phyloP scores from a whole-genome alignment of 345 rosid genomes.

The Conringia planisiliqua region DNA sequence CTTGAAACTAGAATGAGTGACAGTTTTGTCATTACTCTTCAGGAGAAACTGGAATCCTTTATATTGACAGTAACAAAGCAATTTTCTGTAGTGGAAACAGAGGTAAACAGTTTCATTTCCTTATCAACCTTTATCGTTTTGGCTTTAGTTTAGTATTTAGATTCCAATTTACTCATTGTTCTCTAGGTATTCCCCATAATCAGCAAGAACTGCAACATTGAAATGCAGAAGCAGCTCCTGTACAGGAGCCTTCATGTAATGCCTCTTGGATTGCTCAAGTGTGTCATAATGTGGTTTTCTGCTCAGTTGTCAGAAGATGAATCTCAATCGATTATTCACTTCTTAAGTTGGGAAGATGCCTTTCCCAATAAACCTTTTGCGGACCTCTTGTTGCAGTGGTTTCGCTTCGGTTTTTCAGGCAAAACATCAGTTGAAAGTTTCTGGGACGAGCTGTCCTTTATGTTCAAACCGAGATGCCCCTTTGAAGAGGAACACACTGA shows the following conservation, averaged over 20 bases:
- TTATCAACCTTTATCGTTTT: neutral
- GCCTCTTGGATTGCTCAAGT: conserved; percentile 73
- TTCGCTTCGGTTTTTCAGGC: conserved; percentile 50
- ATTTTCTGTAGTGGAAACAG: conserved; percentile 48
- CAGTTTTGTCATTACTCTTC: conserved; percentile 40
- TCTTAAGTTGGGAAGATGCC: conserved; percentile 35
- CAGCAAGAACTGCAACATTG: conserved; percentile 43
- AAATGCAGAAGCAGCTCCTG: conserved; percentile 54
- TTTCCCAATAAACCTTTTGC: conserved; percentile 42
- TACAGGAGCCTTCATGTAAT: conserved; percentile 50
- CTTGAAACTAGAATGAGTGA: conserved; percentile 21
- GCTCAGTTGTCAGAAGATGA: conserved; percentile 53
- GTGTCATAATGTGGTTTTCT: conserved; percentile 68
- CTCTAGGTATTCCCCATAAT: conserved; percentile 54
- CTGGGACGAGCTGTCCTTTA: conserved; percentile 44
- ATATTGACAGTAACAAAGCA: conserved; percentile 33
- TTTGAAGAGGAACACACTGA: conserved; percentile 32
- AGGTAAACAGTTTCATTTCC: conserved; percentile 42
- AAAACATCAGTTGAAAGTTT: conserved; percentile 52
- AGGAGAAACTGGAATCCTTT: conserved; percentile 43
- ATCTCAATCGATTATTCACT: conserved; percentile 42
- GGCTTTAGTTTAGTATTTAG: neutral
- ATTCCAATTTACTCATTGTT: neutral
- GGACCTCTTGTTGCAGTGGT: conserved; percentile 62
- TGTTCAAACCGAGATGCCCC: conserved; percentile 42